A percentile compares a stretch with the other conserved stretches of the same genome.
These are phyloP conservation scores for Xylaria scruposa DNA, from an alignment of 495 filamentous ascomycete species.

Conservation along the genomic window DNA sequence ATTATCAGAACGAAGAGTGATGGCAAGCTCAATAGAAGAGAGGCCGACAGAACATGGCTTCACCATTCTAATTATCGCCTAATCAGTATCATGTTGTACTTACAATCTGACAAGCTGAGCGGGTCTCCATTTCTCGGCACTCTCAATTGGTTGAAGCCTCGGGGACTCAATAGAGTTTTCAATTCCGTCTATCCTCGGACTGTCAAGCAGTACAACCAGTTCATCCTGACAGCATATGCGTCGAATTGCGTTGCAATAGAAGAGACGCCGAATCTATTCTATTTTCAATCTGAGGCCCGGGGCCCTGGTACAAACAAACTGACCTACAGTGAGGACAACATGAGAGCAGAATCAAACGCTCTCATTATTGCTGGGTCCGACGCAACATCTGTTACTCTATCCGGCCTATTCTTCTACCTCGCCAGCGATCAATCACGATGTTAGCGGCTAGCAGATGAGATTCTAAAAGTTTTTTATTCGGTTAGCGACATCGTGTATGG, in stretches of 20 bases:
- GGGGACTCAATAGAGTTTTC: conserved; percentile 27
- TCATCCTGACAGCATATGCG: conserved; percentile 26
- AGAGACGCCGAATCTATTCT: conserved; percentile 43
- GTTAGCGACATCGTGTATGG: conserved; percentile 54
- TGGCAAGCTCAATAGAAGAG: too few species aligned
- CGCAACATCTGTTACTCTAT: conserved; percentile 56
- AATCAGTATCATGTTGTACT: not conserved
- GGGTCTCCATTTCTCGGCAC: conserved; percentile 24
- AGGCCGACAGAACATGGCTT: too few species aligned
- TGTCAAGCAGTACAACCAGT: conserved; percentile 20
- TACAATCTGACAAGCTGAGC: conserved; percentile 20
- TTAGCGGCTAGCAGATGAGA: conserved; percentile 51
- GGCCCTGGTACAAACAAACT: conserved; percentile 36
- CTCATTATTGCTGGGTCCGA: conserved; percentile 41
- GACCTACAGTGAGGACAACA: conserved; percentile 31
- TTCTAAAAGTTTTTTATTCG: conserved; percentile 50
- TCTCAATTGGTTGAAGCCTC: conserved; percentile 31
- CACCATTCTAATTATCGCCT: too few species aligned
- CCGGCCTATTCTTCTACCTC: conserved; percentile 59
- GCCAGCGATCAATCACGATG: conserved; percentile 47
- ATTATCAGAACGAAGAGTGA: not conserved
- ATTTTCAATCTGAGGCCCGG: conserved; percentile 41
- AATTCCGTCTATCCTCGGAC: not conserved
- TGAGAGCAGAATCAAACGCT: conserved; percentile 33
- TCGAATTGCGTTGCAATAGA: conserved; percentile 20